Percentiles rank a stretch among this genome's conserved stretches.
These are phyloP conservation scores for Botrytis galanthina DNA, from an alignment of 2,329 filamentous ascomycete species.

Conservation along the genomic window DNA sequence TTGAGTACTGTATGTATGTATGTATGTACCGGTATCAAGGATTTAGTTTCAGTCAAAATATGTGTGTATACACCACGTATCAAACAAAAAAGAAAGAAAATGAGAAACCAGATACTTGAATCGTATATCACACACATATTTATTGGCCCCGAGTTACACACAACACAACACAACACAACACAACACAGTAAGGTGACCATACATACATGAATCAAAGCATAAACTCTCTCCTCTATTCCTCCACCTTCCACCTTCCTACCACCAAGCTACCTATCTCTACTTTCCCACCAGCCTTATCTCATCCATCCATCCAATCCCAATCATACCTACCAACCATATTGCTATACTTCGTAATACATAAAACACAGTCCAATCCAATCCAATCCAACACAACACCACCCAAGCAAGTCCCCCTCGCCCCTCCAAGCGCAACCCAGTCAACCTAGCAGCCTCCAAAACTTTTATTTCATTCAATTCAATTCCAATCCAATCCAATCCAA, in stretches of 20 bases:
- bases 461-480: no score
- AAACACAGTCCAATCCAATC: no score
- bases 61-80: not conserved
- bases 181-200: not conserved
- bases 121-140: not conserved
- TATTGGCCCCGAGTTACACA: not conserved
- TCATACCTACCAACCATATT: not conserved
- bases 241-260: not conserved
- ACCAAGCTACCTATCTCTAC: not conserved
- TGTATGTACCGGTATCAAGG: not conserved
- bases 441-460: not conserved
- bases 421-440: not conserved
- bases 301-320: no score
- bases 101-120: not conserved
- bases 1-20: not conserved
- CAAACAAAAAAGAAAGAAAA: not conserved
- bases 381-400: no score
- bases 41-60: not conserved
- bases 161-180: not conserved
- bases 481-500: no score
- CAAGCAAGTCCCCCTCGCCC: not conserved
- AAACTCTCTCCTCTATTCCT: no score
- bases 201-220: not conserved
- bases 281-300: not conserved
- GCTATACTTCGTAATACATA: not conserved